phyloP scores from a whole-genome alignment of 257 asterid species.

The Capsicum baccatum region DNA sequence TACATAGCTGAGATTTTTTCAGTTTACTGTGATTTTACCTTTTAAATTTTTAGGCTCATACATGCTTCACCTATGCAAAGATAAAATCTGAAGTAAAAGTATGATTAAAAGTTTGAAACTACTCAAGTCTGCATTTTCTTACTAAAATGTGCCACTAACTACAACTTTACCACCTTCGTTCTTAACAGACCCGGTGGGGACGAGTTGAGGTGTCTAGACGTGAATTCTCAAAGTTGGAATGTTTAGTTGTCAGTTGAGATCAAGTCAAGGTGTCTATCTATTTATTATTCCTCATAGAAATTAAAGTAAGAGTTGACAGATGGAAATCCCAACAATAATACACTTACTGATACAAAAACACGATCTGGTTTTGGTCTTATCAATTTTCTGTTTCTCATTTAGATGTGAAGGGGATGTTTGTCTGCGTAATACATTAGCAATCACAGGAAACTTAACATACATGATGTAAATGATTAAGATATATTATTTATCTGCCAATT shows the following conservation, averaged over 20 bases:
- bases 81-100: neutral
- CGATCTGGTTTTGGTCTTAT: neutral
- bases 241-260: too few relatives aligned
- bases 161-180: neutral
- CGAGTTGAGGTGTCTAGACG: too few relatives aligned
- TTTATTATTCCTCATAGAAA: neutral
- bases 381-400: neutral
- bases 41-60: neutral
- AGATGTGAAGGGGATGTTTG: neutral
- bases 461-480: neutral
- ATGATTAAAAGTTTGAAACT: neutral
- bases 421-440: neutral
- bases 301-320: neutral
- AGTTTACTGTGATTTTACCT: neutral
- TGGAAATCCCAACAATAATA: neutral
- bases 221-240: too few relatives aligned
- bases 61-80: neutral
- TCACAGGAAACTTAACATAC: neutral
- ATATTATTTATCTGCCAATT: too few relatives aligned
- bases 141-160: neutral
- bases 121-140: neutral
- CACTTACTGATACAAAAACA: neutral
- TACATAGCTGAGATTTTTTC: slow-evolving; percentile 30
- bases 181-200: neutral
- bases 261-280: too few relatives aligned